Conservation (phyloP, 192 early-diverging fungal genomes). For the Backusella parvicylindrica region DNA sequence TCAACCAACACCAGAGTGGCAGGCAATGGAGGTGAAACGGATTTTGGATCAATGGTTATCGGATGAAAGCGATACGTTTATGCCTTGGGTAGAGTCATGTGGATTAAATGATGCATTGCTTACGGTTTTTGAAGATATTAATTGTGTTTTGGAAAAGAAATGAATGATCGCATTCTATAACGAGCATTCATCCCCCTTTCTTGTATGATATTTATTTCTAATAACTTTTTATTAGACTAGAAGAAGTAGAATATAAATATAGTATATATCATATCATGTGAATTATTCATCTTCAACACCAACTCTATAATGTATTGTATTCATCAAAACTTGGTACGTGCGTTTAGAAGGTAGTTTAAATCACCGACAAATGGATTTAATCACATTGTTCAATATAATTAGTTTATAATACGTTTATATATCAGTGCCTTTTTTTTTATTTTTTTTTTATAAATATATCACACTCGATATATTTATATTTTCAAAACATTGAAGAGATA, state of each 20-base stretch:
- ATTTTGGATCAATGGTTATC: not conserved
- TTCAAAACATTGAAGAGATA: not conserved
- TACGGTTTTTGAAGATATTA: not conserved
- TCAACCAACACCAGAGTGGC: slow-evolving; percentile 4
- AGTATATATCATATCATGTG: not conserved
- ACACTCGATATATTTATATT: not conserved
- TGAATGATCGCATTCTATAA: not conserved
- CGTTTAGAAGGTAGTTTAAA: not conserved
- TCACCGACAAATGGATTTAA: not conserved
- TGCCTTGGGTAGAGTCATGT: not conserved
- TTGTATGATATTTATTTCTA: not conserved
- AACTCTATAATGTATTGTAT: not conserved
- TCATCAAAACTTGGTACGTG: not conserved
- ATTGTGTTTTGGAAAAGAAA: not conserved
- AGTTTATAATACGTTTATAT: not conserved
- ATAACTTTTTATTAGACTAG: not conserved
- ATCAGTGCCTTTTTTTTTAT: not conserved
- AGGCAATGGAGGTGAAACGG: not conserved
- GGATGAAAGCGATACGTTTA: not conserved
- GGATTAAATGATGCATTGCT: not conserved
- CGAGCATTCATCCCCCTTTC: not conserved
- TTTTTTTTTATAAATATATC: not conserved
- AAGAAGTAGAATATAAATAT: not conserved
- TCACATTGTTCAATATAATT: not conserved
- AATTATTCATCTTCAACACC: not conserved